Evolutionary conservation across 345 rosid species (phyloP), one percentile per base, ranked within the genome.

Genomic region (Abelmoschus esculentus): DNA sequence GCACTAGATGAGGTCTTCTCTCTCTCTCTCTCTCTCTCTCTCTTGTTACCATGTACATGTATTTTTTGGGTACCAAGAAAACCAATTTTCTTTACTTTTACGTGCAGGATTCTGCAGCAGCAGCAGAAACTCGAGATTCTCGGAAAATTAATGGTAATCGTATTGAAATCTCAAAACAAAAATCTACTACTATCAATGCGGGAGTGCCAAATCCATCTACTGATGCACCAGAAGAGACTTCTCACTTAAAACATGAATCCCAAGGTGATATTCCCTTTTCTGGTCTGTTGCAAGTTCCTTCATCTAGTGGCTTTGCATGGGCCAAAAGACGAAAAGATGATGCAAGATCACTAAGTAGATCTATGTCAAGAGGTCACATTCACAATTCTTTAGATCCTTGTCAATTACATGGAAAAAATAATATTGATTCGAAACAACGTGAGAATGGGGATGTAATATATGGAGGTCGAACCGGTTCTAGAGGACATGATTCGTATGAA

Each of bases 301-400:
- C 81, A 29, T 93, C 97, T 42, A 88, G 87, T 75, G 96, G 97
- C 75, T 93, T 93, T 82, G 91, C 93, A 57, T 91, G 99, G 99
- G 99, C 91, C 31, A 91, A 80, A 80, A 81, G 93, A 63, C 82
- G 77, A 76, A 95, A 83, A 73, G 91, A 86, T 68, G 88, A 88
- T 18, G 79, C 81, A 72, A 83, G 83, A 76, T 83, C 90, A 38
- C 86, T 88, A 74, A 75, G 57, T 55, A 79, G 90, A 72, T 86
- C 96, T 31, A 80, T 65, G 59, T 91, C 97, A 40, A 86, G 85
- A 83, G 83, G 93, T 74, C 83, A 82, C 69, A 58, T 80, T 60
- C 75, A 55, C 73, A 86, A 83, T 76, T 78, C 75, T 62, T 74
- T 80, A 9, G 95, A 86, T 61, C 79, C 76, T 73, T 84, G 87